phyloP scores from a whole-genome alignment of 805 yeast genomes.

The Saccharomycopsis fodiens region DNA sequence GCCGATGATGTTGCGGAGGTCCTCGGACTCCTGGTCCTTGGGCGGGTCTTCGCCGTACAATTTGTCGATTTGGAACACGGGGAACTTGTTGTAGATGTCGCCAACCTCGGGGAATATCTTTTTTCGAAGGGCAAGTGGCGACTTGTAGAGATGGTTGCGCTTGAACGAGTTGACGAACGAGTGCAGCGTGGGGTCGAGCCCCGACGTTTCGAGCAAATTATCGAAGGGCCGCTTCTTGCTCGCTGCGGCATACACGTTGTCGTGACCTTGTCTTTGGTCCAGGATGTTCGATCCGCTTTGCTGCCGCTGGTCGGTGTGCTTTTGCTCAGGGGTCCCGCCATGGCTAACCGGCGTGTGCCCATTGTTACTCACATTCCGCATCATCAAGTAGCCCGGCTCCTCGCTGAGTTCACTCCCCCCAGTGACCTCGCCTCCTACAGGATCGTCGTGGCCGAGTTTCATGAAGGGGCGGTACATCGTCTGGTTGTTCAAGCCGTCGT shows the following conservation, averaged over 20 bases:
- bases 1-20: constrained; percentile 13
- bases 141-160: constrained; percentile 10
- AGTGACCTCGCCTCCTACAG: background rate
- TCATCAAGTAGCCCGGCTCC: background rate
- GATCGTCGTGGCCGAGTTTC: constrained; percentile 10
- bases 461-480: constrained; percentile 19
- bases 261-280: background rate
- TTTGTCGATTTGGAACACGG: constrained; percentile 16
- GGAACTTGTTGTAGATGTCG: constrained; percentile 18
- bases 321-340: background rate
- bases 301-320: background rate
- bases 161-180: constrained; percentile 12
- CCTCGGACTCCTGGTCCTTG: background rate
- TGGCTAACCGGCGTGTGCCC: background rate
- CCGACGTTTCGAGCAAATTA: background rate
- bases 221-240: too few species aligned
- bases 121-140: constrained; percentile 17
- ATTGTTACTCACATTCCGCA: background rate
- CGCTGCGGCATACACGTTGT: too few species aligned
- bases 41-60: background rate
- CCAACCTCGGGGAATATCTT: constrained; percentile 19
- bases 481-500: constrained; percentile 20
- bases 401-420: constrained; percentile 2
- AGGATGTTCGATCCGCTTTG: background rate
- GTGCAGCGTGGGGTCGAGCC: background rate